Conservation (phyloP, 768 basidiomycete genomes). For the Auriscalpium microsporum region DNA sequence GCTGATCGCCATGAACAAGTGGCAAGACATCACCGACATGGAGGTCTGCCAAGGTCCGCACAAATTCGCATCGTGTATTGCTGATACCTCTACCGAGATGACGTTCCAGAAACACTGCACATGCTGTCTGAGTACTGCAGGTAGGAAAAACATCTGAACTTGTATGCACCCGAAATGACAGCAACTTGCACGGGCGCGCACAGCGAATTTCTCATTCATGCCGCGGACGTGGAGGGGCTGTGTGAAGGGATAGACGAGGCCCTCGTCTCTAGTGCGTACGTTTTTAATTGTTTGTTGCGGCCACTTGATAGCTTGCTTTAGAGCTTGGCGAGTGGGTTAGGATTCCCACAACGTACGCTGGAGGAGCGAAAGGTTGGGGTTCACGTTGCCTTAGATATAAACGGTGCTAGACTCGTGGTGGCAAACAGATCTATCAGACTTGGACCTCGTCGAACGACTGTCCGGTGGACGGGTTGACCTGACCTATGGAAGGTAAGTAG, state of each 20-base stretch:
- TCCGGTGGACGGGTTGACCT: conserved; percentile 81
- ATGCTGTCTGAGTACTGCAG: conserved; percentile 76
- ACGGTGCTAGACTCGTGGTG: too few relatives aligned
- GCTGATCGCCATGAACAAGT: conserved; percentile 98
- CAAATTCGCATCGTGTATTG: not conserved
- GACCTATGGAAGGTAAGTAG: conserved; percentile 68
- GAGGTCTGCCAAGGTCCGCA: conserved; percentile 69
- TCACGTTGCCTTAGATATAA: not conserved
- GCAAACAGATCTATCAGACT: conserved; percentile 64
- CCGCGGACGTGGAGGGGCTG: conserved; percentile 97
- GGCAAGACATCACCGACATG: conserved; percentile 95
- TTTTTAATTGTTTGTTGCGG: not conserved
- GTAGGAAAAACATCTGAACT: conserved; percentile 25
- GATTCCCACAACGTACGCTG: conserved; percentile 94
- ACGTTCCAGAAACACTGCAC: conserved; percentile 59
- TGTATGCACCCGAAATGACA: not conserved
- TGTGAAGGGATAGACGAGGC: conserved; percentile 94
- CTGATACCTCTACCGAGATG: too few relatives aligned
- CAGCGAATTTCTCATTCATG: conserved; percentile 92
- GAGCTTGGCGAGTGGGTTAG: conserved; percentile 86
- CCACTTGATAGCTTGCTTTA: conserved; percentile 24
- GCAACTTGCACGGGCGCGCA: not conserved
- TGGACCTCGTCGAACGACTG: conserved; percentile 70
- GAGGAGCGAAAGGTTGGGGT: conserved; percentile 76
- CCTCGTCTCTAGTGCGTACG: conserved; percentile 57